These are phyloP conservation scores for Gliomastix tumulicola DNA, from an alignment of 2,329 filamentous ascomycete genomes.

Conservation along the genomic window DNA sequence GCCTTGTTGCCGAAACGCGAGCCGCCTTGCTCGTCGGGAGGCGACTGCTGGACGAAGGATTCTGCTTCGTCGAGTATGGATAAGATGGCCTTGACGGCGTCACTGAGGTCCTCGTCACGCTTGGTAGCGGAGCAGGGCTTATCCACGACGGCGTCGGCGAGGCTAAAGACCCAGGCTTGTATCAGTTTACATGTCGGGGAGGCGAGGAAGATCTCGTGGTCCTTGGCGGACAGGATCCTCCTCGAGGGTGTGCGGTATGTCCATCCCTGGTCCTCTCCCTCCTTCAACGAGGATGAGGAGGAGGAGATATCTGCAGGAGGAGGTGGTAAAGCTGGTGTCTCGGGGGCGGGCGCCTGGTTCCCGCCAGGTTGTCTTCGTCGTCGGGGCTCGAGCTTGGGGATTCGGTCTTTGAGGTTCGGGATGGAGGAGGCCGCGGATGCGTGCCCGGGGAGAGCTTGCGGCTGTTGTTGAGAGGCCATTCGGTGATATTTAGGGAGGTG, in stretches of 20 bases:
- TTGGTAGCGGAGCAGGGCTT: conserved; percentile 55
- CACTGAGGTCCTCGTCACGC: conserved; percentile 51
- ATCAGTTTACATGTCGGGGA: conserved; percentile 73
- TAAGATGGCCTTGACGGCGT: conserved; percentile 56
- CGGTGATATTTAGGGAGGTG: no score
- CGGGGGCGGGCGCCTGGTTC: conserved; percentile 59
- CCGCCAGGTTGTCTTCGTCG: conserved; percentile 42
- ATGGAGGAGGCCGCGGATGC: conserved; percentile 10
- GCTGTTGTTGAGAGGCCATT: background rate
- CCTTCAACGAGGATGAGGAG: no score
- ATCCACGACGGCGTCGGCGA: conserved; percentile 75
- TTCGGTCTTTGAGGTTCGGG: conserved; percentile 38
- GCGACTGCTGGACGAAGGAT: conserved; percentile 58
- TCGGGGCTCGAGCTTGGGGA: conserved; percentile 63
- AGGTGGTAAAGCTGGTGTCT: conserved; percentile 66
- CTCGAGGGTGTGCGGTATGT: conserved; percentile 62
- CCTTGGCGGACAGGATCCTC: conserved; percentile 72
- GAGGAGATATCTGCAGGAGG: conserved; percentile 49
- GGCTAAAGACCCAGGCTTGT: conserved; percentile 75
- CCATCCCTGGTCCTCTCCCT: no score
- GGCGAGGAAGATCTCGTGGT: conserved; percentile 74
- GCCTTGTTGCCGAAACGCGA: conserved; percentile 93
- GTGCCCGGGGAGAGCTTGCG: background rate
- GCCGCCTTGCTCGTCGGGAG: conserved; percentile 78
- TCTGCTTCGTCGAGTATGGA: conserved; percentile 65